Evolutionary conservation across 768 basidiomycete species (phyloP).

Genomic region (Zangia roseola): DNA sequence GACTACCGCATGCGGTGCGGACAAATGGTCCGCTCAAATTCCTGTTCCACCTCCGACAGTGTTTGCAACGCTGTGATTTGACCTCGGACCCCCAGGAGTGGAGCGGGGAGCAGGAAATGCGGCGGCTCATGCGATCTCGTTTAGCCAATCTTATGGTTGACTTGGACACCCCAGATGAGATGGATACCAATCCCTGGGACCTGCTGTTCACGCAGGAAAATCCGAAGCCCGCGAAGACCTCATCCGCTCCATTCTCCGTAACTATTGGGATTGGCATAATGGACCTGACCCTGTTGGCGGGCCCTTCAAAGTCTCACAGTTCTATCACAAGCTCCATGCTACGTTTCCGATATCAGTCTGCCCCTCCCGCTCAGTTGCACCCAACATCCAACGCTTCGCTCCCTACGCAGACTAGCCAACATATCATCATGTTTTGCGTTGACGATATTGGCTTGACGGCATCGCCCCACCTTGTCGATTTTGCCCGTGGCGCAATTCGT

Average conservation of each 20-base stretch:
- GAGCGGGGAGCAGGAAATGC: slow-evolving; percentile 32
- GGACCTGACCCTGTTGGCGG: slow-evolving; percentile 21
- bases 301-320: slow-evolving; percentile 23
- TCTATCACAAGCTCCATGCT: slow-evolving; percentile 24
- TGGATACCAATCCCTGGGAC: slow-evolving; percentile 20
- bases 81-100: slow-evolving; percentile 4
- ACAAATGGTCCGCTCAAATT: slow-evolving; percentile 72
- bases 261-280: slow-evolving; percentile 17
- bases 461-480: slow-evolving; percentile 59
- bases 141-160: slow-evolving; percentile 40
- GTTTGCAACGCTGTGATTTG: slow-evolving; percentile 48
- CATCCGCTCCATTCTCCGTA: slow-evolving; percentile 9
- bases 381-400: slow-evolving; percentile 16
- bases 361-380: slow-evolving; percentile 8
- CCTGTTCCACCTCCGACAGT: slow-evolving; percentile 67
- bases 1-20: slow-evolving; percentile 64
- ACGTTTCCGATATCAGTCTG: slow-evolving; percentile 24
- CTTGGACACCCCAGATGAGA: slow-evolving; percentile 39
- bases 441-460: slow-evolving; percentile 44
- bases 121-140: slow-evolving; percentile 38
- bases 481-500: slow-evolving; percentile 55
- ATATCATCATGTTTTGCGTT: slow-evolving; percentile 34
- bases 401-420: slow-evolving; percentile 13
- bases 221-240: slow-evolving; percentile 3
- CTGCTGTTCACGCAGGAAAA: slow-evolving; percentile 19